Evolutionary conservation across 768 basidiomycete species (phyloP).

Genomic region (Kwoniella shandongensis): DNA sequence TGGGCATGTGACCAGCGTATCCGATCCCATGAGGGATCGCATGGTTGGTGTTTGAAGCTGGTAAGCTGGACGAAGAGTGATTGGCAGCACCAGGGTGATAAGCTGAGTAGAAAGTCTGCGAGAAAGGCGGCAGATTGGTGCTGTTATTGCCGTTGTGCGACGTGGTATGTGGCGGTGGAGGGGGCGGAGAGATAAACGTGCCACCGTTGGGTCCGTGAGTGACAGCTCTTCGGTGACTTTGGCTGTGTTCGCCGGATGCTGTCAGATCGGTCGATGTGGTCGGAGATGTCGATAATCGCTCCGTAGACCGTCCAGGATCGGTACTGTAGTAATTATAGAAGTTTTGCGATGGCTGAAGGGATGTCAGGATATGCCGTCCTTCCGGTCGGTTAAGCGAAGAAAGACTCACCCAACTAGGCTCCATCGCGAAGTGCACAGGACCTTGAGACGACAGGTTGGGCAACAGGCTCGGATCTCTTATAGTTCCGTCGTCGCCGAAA

Average conservation of each 20-base stretch:
- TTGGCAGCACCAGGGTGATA: constrained; percentile 10
- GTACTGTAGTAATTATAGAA: constrained; percentile 22
- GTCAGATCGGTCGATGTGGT: not conserved
- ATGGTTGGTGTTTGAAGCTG: constrained; percentile 6
- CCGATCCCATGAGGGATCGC: constrained; percentile 10
- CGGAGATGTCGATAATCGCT: constrained; percentile 12
- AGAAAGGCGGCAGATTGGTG: constrained; percentile 32
- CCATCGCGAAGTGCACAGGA: constrained; percentile 19
- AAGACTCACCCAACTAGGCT: constrained; percentile 31
- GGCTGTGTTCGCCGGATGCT: not conserved
- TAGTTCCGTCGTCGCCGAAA: constrained; percentile 1
- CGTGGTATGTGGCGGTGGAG: constrained; percentile 1
- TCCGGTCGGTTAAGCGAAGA: too few species aligned
- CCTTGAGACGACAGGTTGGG: constrained; percentile 26
- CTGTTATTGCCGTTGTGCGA: not conserved
- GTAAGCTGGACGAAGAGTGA: constrained; percentile 1
- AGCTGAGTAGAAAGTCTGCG: constrained; percentile 29
- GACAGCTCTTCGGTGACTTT: constrained; percentile 6
- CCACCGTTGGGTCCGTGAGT: constrained; percentile 1
- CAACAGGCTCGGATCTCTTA: constrained; percentile 3
- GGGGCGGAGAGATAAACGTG: constrained; percentile 7
- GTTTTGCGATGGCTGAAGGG: constrained; percentile 13
- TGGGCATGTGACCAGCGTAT: constrained; percentile 10
- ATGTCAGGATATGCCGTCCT: too few species aligned
- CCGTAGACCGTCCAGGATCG: constrained; percentile 12